Evolutionary conservation across 177 flowering plant genomes (phyloP), one percentile per base, ranked within the genome.

Genomic region (Vitis hybrid): DNA sequence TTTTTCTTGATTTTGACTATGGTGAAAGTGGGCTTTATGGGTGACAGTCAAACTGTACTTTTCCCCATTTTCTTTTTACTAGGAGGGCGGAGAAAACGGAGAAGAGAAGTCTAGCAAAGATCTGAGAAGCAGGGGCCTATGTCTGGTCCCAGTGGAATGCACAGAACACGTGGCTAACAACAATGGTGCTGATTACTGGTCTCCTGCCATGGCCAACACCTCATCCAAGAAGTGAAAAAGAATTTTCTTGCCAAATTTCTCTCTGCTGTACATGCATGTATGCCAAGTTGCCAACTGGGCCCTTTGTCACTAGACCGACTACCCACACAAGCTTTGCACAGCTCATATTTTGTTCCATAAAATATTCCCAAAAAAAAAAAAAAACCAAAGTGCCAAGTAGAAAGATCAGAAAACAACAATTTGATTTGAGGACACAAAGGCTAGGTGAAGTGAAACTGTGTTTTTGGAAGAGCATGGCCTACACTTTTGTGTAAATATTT

Each of bases 131-230:
- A 80, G 88, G 34, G 96, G 98, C 0, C 75, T 93, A 62, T 93
- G 94, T 68, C 76, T 93, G 72, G 91, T 91, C 5, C 98, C 98
- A 1, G 82, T 88, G 17, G 83, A 80, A 3, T 81, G 74, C 69
- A 87, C 86, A 21, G 70, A 72, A 12, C 83, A 87, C 58, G 89
- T 93, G 66, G 87, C 81, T 7, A 78, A 74, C 70, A 79, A 73
- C 70, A 93, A 91, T 60, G 96, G 98, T 13, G 97, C 94, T 49
- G 94, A 93, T 85, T 81, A 85, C 71, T 93, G 98, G 98, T 85
- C 92, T 50, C 85, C 98, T 6, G 85, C 84, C 18, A 80, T 79
- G 85, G 76, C 71, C 51, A 73, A 66, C 73, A 39, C 69, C n/a
- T 57, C 68, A 68, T 39, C 65, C 3, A 72, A 68, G 51, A 67